Evolutionary conservation across 306 rosid species (phyloP).

Genomic region (Dalbergia oliveri): DNA sequence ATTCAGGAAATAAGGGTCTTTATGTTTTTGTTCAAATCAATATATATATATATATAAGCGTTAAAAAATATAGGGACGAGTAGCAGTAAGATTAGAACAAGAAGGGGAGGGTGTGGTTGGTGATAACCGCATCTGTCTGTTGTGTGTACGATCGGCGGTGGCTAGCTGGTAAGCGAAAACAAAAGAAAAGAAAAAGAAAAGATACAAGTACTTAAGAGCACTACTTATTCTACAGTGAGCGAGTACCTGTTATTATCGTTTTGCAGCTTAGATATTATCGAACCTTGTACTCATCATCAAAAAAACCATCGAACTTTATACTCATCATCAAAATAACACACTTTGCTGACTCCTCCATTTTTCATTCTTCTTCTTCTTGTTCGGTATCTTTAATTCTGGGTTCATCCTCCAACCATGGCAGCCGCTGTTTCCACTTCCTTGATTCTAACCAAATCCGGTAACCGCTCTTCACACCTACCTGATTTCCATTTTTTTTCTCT

Average conservation of each 20-base stretch:
- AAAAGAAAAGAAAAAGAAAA: neutral
- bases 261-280: conserved; percentile 48
- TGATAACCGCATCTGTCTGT: too few relatives aligned
- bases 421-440: conserved; percentile 69
- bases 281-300: neutral
- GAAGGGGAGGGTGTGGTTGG: too few relatives aligned
- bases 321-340: neutral
- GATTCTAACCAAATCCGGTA: conserved; percentile 59
- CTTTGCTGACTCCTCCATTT: neutral
- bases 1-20: too few relatives aligned
- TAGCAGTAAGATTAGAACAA: too few relatives aligned
- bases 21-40: too few relatives aligned
- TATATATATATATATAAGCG: neutral
- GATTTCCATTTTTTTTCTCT: too few relatives aligned
- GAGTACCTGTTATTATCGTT: neutral
- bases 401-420: conserved; percentile 55
- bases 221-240: neutral
- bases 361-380: neutral
- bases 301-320: conserved; percentile 43
- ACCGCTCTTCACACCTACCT: neutral
- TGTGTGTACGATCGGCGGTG: neutral
- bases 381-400: neutral
- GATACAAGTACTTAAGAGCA: too few relatives aligned
- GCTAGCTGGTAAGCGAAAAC: neutral
- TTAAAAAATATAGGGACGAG: neutral